A percentile compares a stretch with the other conserved stretches of the same genome.
Evolutionary conservation across 352 stramenopile species (phyloP).

Genomic region (Phytophthora rubi): DNA sequence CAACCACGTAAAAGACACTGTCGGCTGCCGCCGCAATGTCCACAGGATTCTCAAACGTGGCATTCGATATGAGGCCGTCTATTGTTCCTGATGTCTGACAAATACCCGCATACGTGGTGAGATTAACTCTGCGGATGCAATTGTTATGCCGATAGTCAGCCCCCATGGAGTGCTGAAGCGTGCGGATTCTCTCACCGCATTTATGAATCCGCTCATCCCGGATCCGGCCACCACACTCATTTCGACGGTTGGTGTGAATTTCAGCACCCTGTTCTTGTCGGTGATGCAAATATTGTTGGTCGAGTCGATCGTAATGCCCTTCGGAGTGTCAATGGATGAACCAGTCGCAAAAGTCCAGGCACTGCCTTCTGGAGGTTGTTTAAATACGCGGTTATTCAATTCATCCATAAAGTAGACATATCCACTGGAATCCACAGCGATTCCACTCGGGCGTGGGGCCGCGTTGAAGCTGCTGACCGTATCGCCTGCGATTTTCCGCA

Average conservation of each 20-base stretch:
- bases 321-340: background rate
- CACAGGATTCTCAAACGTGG: background rate
- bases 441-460: background rate
- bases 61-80: background rate
- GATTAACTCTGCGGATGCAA: background rate
- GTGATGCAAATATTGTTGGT: constrained; percentile 1
- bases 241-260: background rate
- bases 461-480: background rate
- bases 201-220: background rate
- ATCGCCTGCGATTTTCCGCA: background rate
- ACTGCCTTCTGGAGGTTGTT: background rate
- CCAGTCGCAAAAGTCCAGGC: background rate
- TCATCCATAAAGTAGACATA: background rate
- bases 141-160: background rate
- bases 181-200: background rate
- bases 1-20: too few species aligned
- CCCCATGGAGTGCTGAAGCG: background rate
- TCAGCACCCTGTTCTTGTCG: background rate
- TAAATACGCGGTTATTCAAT: background rate
- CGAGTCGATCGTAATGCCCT: background rate
- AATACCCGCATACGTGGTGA: background rate
- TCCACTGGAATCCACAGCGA: constrained; percentile 1
- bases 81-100: background rate
- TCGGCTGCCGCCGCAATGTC: background rate
- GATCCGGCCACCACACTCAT: background rate